These are phyloP conservation scores for Magnolia sinica DNA, from an alignment of 164 flowering plant species.

Conservation along the genomic window DNA sequence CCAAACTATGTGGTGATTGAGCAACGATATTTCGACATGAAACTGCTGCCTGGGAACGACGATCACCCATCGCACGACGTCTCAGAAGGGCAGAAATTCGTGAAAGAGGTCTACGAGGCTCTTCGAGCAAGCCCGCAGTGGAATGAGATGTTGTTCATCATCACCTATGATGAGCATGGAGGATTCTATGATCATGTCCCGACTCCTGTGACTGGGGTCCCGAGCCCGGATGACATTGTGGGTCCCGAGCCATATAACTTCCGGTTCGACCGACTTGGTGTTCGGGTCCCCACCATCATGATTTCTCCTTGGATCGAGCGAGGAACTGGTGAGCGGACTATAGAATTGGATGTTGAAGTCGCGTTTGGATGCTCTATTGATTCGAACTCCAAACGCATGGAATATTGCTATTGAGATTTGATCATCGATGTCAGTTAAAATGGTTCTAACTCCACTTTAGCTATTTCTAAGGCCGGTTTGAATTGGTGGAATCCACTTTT, in stretches of 20 bases:
- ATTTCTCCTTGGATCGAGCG: conserved; percentile 82
- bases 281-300: conserved; percentile 64
- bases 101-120: conserved; percentile 34
- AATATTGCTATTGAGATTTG: background rate
- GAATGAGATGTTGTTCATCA: conserved; percentile 32
- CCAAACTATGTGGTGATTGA: conserved; percentile 36
- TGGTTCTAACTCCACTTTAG: background rate
- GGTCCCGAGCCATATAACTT: conserved; percentile 64
- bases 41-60: conserved; percentile 27
- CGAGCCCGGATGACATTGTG: conserved; percentile 61
- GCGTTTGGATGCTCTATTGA: too few species aligned
- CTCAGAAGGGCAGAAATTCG: conserved; percentile 30
- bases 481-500: too few species aligned
- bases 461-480: too few species aligned
- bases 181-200: conserved; percentile 71
- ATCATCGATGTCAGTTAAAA: background rate
- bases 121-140: conserved; percentile 36
- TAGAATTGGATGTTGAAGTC: background rate
- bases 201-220: conserved; percentile 58
- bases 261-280: conserved; percentile 68
- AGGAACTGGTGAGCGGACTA: conserved; percentile 50
- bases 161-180: conserved; percentile 37
- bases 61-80: conserved; percentile 40
- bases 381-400: background rate
- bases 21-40: conserved; percentile 29